Conservation (phyloP, 768 basidiomycete species). For the Mycena maculata region DNA sequence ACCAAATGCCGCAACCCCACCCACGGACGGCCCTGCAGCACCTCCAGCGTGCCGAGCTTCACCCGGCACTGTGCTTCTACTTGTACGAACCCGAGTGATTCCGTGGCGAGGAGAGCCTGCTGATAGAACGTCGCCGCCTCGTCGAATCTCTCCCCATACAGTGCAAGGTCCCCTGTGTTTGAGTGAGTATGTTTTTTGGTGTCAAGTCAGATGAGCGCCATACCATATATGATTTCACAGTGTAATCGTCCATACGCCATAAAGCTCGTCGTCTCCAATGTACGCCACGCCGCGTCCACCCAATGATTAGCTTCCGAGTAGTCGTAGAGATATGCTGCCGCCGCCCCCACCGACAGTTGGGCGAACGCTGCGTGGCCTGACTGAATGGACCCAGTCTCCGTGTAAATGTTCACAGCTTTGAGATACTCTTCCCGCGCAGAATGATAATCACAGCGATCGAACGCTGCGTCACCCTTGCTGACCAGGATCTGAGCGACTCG, state of each 20-base stretch:
- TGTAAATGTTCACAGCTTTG: constrained; percentile 13
- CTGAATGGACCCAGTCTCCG: constrained; percentile 22
- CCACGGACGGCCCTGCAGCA: constrained; percentile 17
- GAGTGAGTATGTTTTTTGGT: neutral
- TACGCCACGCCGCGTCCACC: constrained; percentile 17
- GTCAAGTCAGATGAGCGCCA: neutral
- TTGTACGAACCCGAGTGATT: constrained; percentile 20
- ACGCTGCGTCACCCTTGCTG: constrained; percentile 29
- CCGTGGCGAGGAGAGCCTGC: constrained; percentile 24
- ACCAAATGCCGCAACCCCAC: constrained; percentile 28
- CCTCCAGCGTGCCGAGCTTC: constrained; percentile 31
- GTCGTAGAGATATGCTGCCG: constrained; percentile 31
- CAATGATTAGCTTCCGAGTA: constrained; percentile 22
- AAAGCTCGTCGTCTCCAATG: constrained; percentile 10
- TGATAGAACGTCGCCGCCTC: constrained; percentile 26
- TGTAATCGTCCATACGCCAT: constrained; percentile 23
- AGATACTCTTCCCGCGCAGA: constrained; percentile 25
- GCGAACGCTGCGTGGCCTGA: constrained; percentile 21
- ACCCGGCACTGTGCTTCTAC: constrained; percentile 27
- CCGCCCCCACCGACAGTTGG: constrained; percentile 25
- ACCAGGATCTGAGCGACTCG: constrained; percentile 19
- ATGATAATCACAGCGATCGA: constrained; percentile 27
- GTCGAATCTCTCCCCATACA: constrained; percentile 15
- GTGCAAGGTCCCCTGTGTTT: constrained; percentile 27
- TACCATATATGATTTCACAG: constrained; percentile 31